Evolutionary conservation across 257 asterid species (phyloP).

Genomic region (Penstemon barbatus): DNA sequence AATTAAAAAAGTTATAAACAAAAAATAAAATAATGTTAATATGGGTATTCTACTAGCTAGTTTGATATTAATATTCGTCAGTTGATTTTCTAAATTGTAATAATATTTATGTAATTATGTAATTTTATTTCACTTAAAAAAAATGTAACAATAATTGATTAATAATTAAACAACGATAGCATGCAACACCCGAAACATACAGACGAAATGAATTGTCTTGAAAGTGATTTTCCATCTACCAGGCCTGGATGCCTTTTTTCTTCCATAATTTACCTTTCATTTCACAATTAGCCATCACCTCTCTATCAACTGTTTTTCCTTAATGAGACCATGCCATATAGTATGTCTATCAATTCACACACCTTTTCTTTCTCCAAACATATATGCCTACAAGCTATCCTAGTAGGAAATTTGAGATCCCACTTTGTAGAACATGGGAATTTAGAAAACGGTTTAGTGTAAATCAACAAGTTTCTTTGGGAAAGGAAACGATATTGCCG

Average conservation of each 20-base stretch:
- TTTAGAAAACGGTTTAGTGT: constrained; percentile 32
- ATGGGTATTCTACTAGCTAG: no score
- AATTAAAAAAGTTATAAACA: no score
- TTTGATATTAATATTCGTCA: no score
- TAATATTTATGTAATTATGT: no score
- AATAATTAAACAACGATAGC: constrained; percentile 28
- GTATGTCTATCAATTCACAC: not conserved
- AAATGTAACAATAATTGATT: not conserved
- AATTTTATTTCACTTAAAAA: not conserved
- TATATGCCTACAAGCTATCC: not conserved
- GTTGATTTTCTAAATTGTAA: no score
- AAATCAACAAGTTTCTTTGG: constrained; percentile 51
- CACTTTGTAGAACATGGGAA: constrained; percentile 39
- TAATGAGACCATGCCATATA: not conserved
- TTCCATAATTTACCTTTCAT: constrained; percentile 9
- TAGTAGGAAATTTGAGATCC: constrained; percentile 25
- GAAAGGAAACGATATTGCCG: constrained; percentile 43
- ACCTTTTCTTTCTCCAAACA: not conserved
- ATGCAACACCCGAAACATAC: constrained; percentile 2
- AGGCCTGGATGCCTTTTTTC: constrained; percentile 18
- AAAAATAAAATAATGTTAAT: no score
- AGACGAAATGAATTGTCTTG: constrained; percentile 23
- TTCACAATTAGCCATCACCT: constrained; percentile 30
- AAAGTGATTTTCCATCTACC: constrained; percentile 38
- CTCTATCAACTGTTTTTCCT: constrained; percentile 23